phyloP scores from a whole-genome alignment of 225 moss, liverwort and hornwort species.

The Asterella californica region DNA sequence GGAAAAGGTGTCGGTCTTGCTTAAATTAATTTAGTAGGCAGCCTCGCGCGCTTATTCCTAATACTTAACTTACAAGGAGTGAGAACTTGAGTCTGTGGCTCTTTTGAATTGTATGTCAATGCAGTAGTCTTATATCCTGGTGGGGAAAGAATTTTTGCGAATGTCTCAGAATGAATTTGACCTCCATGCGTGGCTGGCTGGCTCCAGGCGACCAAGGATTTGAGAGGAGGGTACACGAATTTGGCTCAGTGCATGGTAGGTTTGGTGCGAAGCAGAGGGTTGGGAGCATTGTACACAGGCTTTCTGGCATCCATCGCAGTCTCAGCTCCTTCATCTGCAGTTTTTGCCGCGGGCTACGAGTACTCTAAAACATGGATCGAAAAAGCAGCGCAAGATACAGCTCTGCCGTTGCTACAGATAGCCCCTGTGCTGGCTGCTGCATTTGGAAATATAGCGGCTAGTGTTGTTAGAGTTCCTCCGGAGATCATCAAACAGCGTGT shows the following conservation, averaged over 20 bases:
- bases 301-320: slow-evolving; percentile 68
- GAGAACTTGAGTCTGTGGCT: background rate
- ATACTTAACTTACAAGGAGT: background rate
- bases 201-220: slow-evolving; percentile 53
- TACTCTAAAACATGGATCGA: slow-evolving; percentile 60
- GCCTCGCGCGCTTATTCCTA: background rate
- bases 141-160: background rate
- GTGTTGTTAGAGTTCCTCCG: slow-evolving; percentile 66
- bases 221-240: slow-evolving; percentile 61
- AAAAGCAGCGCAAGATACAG: slow-evolving; percentile 33
- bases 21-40: background rate
- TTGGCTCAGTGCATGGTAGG: slow-evolving; percentile 59
- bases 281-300: slow-evolving; percentile 57
- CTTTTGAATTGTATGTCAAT: background rate
- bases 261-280: slow-evolving; percentile 51
- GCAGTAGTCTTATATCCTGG: background rate
- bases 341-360: slow-evolving; percentile 70
- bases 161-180: background rate
- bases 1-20: background rate
- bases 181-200: background rate
- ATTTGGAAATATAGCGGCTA: slow-evolving; percentile 55
- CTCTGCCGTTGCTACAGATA: slow-evolving; percentile 39
- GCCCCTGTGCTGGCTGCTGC: slow-evolving; percentile 67
- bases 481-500: slow-evolving; percentile 85
- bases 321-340: slow-evolving; percentile 70